These are phyloP conservation scores for Neocallimastix lanati DNA, from an alignment of 192 early-diverging fungal species.

Conservation along the genomic window DNA sequence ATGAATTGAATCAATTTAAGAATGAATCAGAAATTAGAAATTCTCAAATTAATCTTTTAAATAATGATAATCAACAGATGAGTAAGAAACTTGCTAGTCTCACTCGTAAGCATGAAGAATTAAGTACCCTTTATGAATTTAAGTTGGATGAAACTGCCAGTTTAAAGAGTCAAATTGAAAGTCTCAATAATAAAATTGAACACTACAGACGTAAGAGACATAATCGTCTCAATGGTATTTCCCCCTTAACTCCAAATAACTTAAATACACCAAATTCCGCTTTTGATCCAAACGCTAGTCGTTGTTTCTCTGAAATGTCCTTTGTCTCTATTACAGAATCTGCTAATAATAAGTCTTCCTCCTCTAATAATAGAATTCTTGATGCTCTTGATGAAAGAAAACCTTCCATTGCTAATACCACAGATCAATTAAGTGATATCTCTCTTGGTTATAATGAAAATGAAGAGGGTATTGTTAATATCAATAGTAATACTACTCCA, in stretches of 20 bases:
- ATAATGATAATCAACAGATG: not conserved
- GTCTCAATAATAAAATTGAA: not conserved
- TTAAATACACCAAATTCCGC: not conserved
- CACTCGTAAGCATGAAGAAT: not conserved
- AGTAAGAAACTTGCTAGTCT: not conserved
- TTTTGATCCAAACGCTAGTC: not conserved
- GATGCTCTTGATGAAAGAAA: not conserved
- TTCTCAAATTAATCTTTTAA: not conserved
- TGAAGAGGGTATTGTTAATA: not conserved
- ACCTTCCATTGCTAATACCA: not conserved
- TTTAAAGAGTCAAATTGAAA: not conserved
- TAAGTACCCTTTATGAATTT: not conserved
- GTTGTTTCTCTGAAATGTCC: not conserved
- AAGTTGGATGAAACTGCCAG: not conserved
- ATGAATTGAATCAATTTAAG: not conserved
- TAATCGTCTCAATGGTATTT: not conserved
- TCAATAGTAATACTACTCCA: not conserved
- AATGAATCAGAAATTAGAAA: not conserved
- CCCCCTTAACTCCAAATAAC: not conserved
- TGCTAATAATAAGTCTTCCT: not conserved
- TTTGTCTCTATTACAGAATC: not conserved
- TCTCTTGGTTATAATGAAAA: not conserved
- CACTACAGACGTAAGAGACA: not conserved
- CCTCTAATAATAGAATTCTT: not conserved
- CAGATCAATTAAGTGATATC: not conserved